Evolutionary conservation across 2,329 filamentous ascomycete species (phyloP), one percentile per base, ranked within the genome.

Genomic region (Sporothrix globosa): DNA sequence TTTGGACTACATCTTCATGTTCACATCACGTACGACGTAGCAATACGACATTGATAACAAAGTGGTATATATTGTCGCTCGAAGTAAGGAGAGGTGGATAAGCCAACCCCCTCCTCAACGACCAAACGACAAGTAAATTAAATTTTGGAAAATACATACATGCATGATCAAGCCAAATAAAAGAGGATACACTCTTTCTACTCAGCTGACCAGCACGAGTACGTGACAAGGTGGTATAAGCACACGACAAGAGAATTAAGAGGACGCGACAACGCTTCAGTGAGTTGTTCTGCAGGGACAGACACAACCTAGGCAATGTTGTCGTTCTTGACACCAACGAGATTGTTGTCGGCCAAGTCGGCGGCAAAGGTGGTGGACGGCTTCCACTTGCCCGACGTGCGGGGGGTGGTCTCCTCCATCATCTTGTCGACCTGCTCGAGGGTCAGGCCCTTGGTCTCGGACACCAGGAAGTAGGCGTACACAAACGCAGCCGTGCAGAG

Each of bases 351-450:
- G 48, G 54, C 41, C 70, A 72, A 1, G 46, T 66, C 63, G 65
- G 79, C 78, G 68, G 90, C 89, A 75, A 91, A 94, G 75, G 91
- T 93, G 76, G 83, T 83, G 76, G 86, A 86, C 56, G 91, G 91
- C 80, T 85, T 87, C 92, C 92, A 96, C 82, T 88, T 90, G 81
- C 87, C 83, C 2, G 91, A 94, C 21, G 87, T 92, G 74, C 91
- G 88, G 50, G 92, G 91, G 24, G 87, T 92, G 52, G 87, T 89
- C 87, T 96, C 92, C 83, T 94, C 92, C 85, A 96, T 88, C 92
- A 96, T 95, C 85, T 88, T 89, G 83, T 93, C 91, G 77, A 93
- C 90, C 82, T 93, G 90, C 83, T 93, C 91, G 56, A 92, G 88
- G 68, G 90, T 90, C 61, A 92, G 85, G 70, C 91, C 91, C 86